Percentiles rank a stretch among this genome's conserved stretches.
These are phyloP conservation scores for Aspergillus flavus DNA, from an alignment of 2,329 filamentous ascomycete genomes.

Conservation along the genomic window DNA sequence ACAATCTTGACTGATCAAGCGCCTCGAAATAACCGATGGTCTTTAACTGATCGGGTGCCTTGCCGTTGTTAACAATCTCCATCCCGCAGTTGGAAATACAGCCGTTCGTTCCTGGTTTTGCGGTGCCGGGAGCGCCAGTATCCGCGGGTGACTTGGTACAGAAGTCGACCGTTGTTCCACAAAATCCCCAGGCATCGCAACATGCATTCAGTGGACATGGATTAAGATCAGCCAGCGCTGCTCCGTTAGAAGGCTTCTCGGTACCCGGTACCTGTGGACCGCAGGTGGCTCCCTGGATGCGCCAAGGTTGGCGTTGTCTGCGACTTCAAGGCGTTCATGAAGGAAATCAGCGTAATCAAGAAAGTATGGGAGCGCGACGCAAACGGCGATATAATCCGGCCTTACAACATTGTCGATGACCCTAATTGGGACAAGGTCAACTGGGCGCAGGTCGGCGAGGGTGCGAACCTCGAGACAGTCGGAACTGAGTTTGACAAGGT, in stretches of 20 bases:
- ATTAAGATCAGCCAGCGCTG: constrained; percentile 44
- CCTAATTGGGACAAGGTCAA: neutral
- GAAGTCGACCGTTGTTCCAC: constrained; percentile 49
- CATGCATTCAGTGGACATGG: constrained; percentile 50
- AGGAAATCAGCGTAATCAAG: neutral
- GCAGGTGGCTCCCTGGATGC: constrained; percentile 41
- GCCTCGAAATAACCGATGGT: constrained; percentile 40
- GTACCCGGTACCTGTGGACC: constrained; percentile 50
- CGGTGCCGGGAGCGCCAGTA: constrained; percentile 43
- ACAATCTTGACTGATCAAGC: constrained; percentile 33
- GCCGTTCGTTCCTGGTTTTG: constrained; percentile 35
- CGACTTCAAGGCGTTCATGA: neutral
- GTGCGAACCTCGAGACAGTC: fast-evolving
- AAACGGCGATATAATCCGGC: no score
- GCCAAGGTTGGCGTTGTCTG: neutral
- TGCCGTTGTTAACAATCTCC: constrained; percentile 33
- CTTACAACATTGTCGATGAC: no score
- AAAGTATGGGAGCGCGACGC: fast-evolving
- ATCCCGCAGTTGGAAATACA: constrained; percentile 49
- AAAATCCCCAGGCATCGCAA: constrained; percentile 50
- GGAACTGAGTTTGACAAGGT: neutral
- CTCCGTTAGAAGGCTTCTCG: constrained; percentile 27
- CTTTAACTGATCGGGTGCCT: constrained; percentile 22
- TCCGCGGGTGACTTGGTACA: constrained; percentile 34
- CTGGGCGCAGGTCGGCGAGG: neutral